These are phyloP conservation scores for Aureobasidium namibiae DNA, from an alignment of 2,329 filamentous ascomycete genomes.

Conservation along the genomic window DNA sequence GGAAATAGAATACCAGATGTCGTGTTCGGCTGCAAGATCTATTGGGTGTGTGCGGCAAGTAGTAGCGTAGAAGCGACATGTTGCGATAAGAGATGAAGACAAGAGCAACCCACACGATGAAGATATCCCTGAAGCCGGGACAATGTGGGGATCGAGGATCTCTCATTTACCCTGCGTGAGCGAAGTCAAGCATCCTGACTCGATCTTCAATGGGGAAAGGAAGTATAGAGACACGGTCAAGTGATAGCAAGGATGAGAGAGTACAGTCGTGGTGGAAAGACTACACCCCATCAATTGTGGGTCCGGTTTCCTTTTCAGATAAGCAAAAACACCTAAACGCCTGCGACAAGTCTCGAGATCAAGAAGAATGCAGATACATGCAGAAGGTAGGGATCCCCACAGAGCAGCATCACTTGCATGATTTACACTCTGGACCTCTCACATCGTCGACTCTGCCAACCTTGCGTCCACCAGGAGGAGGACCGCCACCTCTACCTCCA, in stretches of 20 bases:
- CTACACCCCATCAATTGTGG: background rate
- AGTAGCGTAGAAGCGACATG: too few species aligned
- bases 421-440: conserved; percentile 14
- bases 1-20: too few species aligned
- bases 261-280: background rate
- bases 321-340: background rate
- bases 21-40: too few species aligned
- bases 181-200: background rate
- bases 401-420: background rate
- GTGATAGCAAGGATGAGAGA: background rate
- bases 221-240: background rate
- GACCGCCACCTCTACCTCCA: conserved; percentile 22
- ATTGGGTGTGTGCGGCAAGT: too few species aligned
- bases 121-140: too few species aligned
- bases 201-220: background rate
- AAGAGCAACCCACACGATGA: too few species aligned
- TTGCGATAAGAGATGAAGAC: too few species aligned
- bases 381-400: background rate
- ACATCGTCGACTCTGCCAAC: conserved; percentile 44
- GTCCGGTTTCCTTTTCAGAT: background rate
- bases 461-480: conserved; percentile 35
- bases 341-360: background rate
- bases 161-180: background rate
- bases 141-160: too few species aligned
- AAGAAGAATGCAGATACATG: background rate